A percentile compares a stretch with the other conserved stretches of the same genome.
These are phyloP conservation scores for Chenopodium album DNA, from an alignment of 148 eudicot species.

Conservation along the genomic window DNA sequence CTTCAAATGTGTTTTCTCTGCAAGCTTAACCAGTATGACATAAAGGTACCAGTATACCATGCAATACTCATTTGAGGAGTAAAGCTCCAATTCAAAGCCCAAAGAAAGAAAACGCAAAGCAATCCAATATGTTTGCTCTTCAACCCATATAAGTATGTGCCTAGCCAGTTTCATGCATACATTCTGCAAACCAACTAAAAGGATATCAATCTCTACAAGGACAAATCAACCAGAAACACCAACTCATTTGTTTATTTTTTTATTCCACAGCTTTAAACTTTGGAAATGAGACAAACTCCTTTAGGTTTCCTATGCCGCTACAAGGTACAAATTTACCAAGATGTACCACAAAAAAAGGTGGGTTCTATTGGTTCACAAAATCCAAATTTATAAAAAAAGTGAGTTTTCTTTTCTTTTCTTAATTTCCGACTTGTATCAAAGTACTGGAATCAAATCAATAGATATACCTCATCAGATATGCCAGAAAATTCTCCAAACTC, in stretches of 20 bases:
- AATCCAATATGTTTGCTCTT: slow-evolving; percentile 96
- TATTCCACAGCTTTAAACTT: background rate
- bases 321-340: background rate
- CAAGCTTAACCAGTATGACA: slow-evolving; percentile 77
- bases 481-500: slow-evolving; percentile 60
- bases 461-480: slow-evolving; percentile 66
- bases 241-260: background rate
- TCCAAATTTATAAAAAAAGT: background rate
- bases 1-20: slow-evolving; percentile 86
- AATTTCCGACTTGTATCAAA: background rate
- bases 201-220: slow-evolving; percentile 27
- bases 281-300: background rate
- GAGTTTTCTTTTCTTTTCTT: slow-evolving; percentile 1
- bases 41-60: slow-evolving; percentile 98
- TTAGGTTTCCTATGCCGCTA: background rate
- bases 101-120: slow-evolving; percentile 77
- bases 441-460: background rate
- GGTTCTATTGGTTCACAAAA: background rate
- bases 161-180: slow-evolving; percentile 49
- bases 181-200: slow-evolving; percentile 52
- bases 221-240: slow-evolving; percentile 6
- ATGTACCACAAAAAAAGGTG: background rate
- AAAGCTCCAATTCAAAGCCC: slow-evolving; percentile 90
- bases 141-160: slow-evolving; percentile 86
- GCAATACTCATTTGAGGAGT: slow-evolving; percentile 84